Conservation (phyloP, 1,284 basidiomycete species). For the Schizophyllum amplum region DNA sequence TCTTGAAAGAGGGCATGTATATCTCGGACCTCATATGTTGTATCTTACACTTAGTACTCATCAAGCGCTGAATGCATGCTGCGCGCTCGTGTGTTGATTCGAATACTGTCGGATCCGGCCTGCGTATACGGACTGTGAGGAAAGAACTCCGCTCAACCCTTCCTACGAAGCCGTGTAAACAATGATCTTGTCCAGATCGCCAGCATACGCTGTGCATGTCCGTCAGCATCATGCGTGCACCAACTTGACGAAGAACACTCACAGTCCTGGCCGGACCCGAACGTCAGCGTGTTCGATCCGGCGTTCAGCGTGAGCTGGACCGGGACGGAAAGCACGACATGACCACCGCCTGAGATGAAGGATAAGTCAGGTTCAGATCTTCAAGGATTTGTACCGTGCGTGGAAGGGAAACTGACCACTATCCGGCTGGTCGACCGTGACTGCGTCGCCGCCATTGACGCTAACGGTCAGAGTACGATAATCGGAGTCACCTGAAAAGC, state of each 20-base stretch:
- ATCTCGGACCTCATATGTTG: too few relatives aligned
- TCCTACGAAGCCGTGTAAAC: conserved; percentile 28
- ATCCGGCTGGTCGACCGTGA: conserved; percentile 48
- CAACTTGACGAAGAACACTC: conserved; percentile 3
- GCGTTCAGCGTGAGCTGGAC: conserved; percentile 42
- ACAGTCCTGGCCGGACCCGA: conserved; percentile 45
- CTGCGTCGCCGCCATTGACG: conserved; percentile 46
- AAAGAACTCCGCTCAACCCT: too few relatives aligned
- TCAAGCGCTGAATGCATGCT: too few relatives aligned
- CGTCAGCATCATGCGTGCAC: conserved; percentile 11
- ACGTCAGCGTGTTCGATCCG: conserved; percentile 45
- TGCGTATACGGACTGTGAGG: too few relatives aligned
- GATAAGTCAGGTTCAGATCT: background rate
- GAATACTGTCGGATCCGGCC: too few relatives aligned
- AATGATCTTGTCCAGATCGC: conserved; percentile 55
- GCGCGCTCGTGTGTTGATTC: too few relatives aligned
- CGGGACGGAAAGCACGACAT: conserved; percentile 47
- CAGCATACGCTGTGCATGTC: conserved; percentile 38
- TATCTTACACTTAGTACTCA: background rate
- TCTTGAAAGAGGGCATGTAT: background rate
- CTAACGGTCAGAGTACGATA: conserved; percentile 19
- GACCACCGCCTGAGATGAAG: conserved; percentile 23
- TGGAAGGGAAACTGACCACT: conserved; percentile 30
- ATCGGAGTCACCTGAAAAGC: background rate
- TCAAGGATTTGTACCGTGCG: background rate